These are phyloP conservation scores for Linderniella brevidens DNA, from an alignment of 257 asterid species.

Conservation along the genomic window DNA sequence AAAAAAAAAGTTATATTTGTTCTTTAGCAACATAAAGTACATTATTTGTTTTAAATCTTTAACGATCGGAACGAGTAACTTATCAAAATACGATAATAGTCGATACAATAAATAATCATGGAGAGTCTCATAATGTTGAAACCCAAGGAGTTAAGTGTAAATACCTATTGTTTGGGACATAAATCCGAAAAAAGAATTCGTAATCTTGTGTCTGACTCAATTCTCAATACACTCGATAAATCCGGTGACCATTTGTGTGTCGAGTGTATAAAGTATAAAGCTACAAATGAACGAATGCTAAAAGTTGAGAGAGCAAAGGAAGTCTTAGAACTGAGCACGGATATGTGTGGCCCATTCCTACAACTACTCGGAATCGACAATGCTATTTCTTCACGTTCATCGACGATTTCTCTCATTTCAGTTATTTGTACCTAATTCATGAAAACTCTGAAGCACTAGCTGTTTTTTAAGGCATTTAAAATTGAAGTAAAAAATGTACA, in stretches of 20 bases:
- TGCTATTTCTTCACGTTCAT: background rate
- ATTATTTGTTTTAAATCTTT: background rate
- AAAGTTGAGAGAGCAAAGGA: background rate
- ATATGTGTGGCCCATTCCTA: constrained; percentile 5
- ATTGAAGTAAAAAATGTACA: background rate
- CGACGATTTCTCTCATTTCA: background rate
- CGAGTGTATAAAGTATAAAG: constrained; percentile 7
- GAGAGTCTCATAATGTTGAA: background rate
- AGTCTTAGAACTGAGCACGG: background rate
- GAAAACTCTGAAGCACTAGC: background rate
- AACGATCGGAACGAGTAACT: too few relatives aligned
- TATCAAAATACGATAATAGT: background rate
- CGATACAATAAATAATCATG: background rate
- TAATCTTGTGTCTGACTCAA: background rate
- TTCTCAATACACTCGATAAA: constrained; percentile 4
- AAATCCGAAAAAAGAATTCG: background rate
- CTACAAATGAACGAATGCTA: constrained; percentile 1
- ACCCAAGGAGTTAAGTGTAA: background rate
- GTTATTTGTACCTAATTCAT: background rate
- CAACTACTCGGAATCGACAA: background rate
- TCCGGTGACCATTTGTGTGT: background rate
- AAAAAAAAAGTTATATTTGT: background rate
- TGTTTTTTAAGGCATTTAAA: background rate
- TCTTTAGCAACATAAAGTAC: background rate
- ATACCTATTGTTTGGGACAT: background rate